Evolutionary conservation across 495 filamentous ascomycete species (phyloP).

Genomic region (Aspergillus steynii): DNA sequence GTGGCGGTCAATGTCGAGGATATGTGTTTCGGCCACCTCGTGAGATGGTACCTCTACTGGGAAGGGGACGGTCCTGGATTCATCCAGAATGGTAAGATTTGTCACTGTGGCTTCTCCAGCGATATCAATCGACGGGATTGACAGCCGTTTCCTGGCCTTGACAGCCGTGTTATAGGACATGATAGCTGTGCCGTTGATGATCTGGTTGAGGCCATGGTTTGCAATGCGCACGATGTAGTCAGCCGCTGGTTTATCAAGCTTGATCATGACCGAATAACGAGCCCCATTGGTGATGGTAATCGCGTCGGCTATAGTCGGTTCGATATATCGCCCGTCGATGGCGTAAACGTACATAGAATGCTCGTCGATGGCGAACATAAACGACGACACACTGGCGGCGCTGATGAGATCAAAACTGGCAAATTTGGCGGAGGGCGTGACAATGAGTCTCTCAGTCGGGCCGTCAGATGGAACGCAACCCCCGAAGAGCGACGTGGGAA

Average conservation of each 20-base stretch:
- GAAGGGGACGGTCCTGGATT: constrained; percentile 41
- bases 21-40: constrained; percentile 40
- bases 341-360: constrained; percentile 47
- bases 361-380: constrained; percentile 40
- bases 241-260: constrained; percentile 32
- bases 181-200: constrained; percentile 34
- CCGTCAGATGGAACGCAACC: constrained; percentile 37
- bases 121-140: constrained; percentile 43
- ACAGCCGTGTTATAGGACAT: constrained; percentile 21
- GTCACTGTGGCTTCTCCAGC: constrained; percentile 34
- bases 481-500: constrained; percentile 17
- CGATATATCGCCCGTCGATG: constrained; percentile 44
- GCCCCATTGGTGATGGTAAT: constrained; percentile 33
- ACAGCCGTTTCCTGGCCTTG: constrained; percentile 14
- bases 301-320: constrained; percentile 35
- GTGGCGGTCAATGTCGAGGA: constrained; percentile 36
- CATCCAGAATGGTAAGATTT: constrained; percentile 40
- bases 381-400: constrained; percentile 26
- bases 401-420: constrained; percentile 39
- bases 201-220: constrained; percentile 31
- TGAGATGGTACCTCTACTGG: constrained; percentile 37
- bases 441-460: constrained; percentile 26
- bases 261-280: constrained; percentile 42
- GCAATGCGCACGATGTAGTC: constrained; percentile 41
- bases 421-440: constrained; percentile 28